Conservation (phyloP, 129 eudicot genomes). For the Flaveria linearis region DNA sequence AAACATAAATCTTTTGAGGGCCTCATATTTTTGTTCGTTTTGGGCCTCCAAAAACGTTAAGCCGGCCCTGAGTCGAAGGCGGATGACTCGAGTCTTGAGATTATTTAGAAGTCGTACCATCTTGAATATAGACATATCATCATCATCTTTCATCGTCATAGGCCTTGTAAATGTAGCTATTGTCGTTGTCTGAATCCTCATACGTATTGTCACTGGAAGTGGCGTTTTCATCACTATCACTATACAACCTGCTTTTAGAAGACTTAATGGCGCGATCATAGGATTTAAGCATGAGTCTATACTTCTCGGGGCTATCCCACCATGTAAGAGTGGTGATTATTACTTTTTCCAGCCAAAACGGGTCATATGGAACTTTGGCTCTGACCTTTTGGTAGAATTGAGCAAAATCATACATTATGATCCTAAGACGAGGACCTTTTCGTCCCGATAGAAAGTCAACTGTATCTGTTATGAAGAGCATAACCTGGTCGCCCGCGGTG, state of each 20-base stretch:
- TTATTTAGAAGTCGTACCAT: slow-evolving; percentile 5
- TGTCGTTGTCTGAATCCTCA: slow-evolving; percentile 27
- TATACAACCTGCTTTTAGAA: background rate
- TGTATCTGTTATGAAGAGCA: slow-evolving; percentile 37
- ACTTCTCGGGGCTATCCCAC: slow-evolving; percentile 59
- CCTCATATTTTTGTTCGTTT: too few species aligned
- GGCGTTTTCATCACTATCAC: slow-evolving; percentile 16
- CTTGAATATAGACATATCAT: slow-evolving; percentile 23
- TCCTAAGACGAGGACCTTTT: slow-evolving; percentile 55
- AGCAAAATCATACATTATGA: slow-evolving; percentile 34
- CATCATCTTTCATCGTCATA: slow-evolving; percentile 34
- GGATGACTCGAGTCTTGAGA: background rate
- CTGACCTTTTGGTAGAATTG: slow-evolving; percentile 26
- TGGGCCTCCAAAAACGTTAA: too few species aligned
- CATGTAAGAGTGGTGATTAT: slow-evolving; percentile 53
- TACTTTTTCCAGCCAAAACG: slow-evolving; percentile 52
- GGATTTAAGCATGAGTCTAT: slow-evolving; percentile 20
- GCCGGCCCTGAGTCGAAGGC: background rate
- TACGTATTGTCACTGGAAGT: background rate
- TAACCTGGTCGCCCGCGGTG: slow-evolving; percentile 41
- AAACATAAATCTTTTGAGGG: too few species aligned
- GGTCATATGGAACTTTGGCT: slow-evolving; percentile 36
- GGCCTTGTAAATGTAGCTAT: slow-evolving; percentile 11
- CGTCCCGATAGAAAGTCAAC: slow-evolving; percentile 31
- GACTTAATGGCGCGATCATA: background rate